Evolutionary conservation across 2,329 filamentous ascomycete species (phyloP), one percentile per base, ranked within the genome.

Genomic region (Beauveria sp.): DNA sequence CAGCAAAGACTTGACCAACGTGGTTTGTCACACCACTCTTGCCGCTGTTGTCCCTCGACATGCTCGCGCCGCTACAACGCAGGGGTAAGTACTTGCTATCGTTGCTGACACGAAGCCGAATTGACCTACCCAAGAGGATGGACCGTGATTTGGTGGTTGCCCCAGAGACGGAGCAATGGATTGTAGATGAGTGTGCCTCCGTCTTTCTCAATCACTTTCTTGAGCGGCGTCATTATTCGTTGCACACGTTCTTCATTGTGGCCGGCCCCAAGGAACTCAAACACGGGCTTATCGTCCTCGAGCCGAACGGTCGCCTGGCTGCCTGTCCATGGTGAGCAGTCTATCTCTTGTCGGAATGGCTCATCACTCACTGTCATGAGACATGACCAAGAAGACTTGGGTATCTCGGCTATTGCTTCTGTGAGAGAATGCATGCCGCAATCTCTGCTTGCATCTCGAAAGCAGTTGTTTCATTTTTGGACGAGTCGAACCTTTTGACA

Each of bases 341-440:
- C 37, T 14, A 28, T 34, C n/a, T 16, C 28, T 10, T 3, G 6
- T 9, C 37, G 41, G 43, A 24, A 47, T 34, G 10, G 26, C 9
- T 8, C 14, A 46, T 24, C 5, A 68, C 74, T 68, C 74, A 75
- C 80, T 84, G 65, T 88, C 85, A 66, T 88, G 85, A 2, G 81
- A 84, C 84, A 88, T 87, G 67, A 88, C 77, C 4, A 89, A 76
- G 68, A 87, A 89, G 0, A 85, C 78, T 62, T 86, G 82, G 0
- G 84, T 89, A 69, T 30, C 37, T 20, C 44, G 41, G 53, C 44
- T 62, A 57, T 0, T 63, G 48, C 44, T 64, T 67, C 14, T 43
- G 57, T 1, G 63, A 59, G 26, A 59, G 57, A 55, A 8, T 81
- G 81, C 68, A 83, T 75, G 40, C 20, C 16, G 43, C n/a, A 56